phyloP scores from a whole-genome alignment of 306 rosid genomes.

The Carpinus fangiana region DNA sequence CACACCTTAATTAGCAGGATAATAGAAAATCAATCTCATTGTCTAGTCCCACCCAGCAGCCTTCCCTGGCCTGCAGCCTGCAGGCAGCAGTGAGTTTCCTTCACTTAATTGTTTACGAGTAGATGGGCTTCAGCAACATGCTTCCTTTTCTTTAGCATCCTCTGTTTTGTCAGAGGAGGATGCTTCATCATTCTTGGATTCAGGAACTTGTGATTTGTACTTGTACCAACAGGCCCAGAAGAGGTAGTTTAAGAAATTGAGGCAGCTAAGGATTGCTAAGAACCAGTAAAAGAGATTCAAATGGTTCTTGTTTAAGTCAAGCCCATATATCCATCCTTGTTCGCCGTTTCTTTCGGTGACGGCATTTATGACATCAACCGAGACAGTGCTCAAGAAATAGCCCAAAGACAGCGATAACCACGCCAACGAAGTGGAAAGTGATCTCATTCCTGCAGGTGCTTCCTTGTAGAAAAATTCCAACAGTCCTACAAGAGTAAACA shows the following conservation, averaged over 20 bases:
- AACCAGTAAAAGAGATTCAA: slow-evolving; percentile 75
- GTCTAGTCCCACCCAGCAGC: slow-evolving; percentile 13
- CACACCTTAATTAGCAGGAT: not conserved
- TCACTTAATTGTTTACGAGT: slow-evolving; percentile 4
- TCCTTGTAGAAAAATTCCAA: slow-evolving; percentile 79
- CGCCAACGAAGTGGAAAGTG: slow-evolving; percentile 73
- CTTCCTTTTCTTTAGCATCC: slow-evolving; percentile 32
- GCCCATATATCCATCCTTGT: slow-evolving; percentile 67
- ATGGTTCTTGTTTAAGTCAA: slow-evolving; percentile 52
- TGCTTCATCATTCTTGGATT: slow-evolving; percentile 25
- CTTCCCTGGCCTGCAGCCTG: too few relatives aligned
- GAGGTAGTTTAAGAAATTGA: slow-evolving; percentile 66
- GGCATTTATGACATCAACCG: slow-evolving; percentile 59
- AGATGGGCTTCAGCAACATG: slow-evolving; percentile 14
- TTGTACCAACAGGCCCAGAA: slow-evolving; percentile 70
- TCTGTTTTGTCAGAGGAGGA: slow-evolving; percentile 45
- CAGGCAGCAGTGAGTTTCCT: not conserved
- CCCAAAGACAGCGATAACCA: slow-evolving; percentile 70
- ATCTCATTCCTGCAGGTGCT: slow-evolving; percentile 73
- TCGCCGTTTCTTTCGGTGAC: slow-evolving; percentile 53
- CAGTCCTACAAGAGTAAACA: slow-evolving; percentile 84
- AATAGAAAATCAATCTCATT: slow-evolving; percentile 21
- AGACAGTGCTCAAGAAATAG: slow-evolving; percentile 59
- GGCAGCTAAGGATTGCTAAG: slow-evolving; percentile 65
- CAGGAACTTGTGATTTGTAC: slow-evolving; percentile 57